Base-by-base conservation (phyloP, 2,329 filamentous ascomycete species). In the Beauveria caledonica region DNA sequence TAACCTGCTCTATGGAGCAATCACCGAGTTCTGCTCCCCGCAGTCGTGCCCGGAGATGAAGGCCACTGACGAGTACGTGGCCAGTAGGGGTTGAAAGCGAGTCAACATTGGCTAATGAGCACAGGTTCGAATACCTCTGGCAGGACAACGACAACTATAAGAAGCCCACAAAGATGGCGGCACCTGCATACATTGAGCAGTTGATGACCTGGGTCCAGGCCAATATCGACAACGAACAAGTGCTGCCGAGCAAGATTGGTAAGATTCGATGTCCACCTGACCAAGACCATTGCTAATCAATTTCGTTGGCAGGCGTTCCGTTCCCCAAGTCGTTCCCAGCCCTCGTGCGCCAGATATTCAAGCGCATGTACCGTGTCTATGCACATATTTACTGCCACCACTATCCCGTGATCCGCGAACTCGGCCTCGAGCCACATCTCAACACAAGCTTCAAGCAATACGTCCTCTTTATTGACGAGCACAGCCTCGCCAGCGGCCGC, bases 381-480 rank as follows among this genome's bases (percentile, higher is more conserved):
- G 94, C 94, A 48, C 94, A 99, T 78, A 96, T 99, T 68, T 99
- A 99, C 84, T 99, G 95, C 80, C 94, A 99, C 76, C 94, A 99
- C 78, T 99, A 99, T 77, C 92, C 92, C 40, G 92, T 99, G 66
- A 88, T 99, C 67, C 89, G 95, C 62, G 92, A 97, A 72, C 84
- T 99, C 44, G 94, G 94, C 23, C 83, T 99, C 62, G 94, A 99
- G 76, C 92, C 95, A 49, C 94, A 99, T 75, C 84, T 99, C 66
- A 99, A 99, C 77, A 99, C 94, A 15, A 96, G 91, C 77, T 99
- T 99, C 85, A 99, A 99, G 82, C 94, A 99, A 76, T 99, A 97
- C 71, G 94, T 99, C 64, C 83, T 99, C 62, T 99, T 99, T 76
- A 92, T 99, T 67, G 92, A 99, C 73, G 95, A 99, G 81, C 94